A percentile compares a stretch with the other conserved stretches of the same genome.
These are phyloP conservation scores for Magnolia officinalis DNA, from an alignment of 164 flowering plant genomes.

Conservation along the genomic window DNA sequence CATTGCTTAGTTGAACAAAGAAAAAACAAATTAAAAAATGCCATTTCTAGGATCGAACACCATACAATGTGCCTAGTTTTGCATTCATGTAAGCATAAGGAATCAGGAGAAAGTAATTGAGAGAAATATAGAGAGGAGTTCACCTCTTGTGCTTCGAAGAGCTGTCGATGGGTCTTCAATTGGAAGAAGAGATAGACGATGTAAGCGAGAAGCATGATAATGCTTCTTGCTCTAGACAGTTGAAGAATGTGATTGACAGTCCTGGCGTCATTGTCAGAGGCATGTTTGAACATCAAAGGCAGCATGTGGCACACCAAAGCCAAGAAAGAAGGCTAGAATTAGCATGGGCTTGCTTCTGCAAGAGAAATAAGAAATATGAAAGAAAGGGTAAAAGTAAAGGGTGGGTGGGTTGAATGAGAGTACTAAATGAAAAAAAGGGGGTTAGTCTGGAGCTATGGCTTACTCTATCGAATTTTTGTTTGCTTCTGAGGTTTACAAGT, in stretches of 20 bases:
- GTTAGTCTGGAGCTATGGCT: background rate
- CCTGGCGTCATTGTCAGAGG: conserved; percentile 10
- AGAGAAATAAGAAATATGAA: background rate
- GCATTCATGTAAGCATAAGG: background rate
- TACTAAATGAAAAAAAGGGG: background rate
- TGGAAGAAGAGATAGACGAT: conserved; percentile 68
- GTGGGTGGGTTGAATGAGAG: background rate
- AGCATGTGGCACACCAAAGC: conserved; percentile 65
- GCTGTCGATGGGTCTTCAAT: conserved; percentile 63
- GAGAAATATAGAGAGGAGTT: background rate
- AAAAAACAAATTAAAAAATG: too few species aligned
- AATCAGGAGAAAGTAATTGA: background rate
- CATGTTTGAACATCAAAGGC: conserved; percentile 54
- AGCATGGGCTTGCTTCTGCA: conserved; percentile 82
- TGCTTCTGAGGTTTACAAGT: conserved; percentile 38
- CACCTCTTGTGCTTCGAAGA: conserved; percentile 68
- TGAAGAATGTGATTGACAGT: conserved; percentile 32
- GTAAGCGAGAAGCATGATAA: conserved; percentile 75
- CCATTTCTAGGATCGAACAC: background rate
- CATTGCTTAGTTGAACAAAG: background rate
- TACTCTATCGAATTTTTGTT: conserved; percentile 68
- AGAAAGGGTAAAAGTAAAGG: background rate
- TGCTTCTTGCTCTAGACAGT: conserved; percentile 69
- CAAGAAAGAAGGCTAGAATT: conserved; percentile 58
- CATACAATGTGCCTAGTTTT: background rate